A percentile compares a stretch with the other conserved stretches of the same genome.
Conservation (phyloP, 1,284 basidiomycete species). For the Ganoderma lucidum region DNA sequence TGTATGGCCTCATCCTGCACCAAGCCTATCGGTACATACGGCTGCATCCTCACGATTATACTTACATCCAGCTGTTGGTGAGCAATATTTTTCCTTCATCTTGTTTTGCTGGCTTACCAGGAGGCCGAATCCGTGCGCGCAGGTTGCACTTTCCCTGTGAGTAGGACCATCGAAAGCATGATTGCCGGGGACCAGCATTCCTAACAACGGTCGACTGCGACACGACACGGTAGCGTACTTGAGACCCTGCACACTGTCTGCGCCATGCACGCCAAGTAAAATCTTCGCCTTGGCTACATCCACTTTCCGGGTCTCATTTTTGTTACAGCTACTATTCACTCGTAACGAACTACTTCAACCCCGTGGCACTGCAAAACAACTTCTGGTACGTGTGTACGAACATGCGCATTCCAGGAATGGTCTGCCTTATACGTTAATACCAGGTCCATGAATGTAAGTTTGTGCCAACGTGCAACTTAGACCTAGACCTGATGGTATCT, state of each 20-base stretch:
- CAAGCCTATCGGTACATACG: slow-evolving; percentile 8
- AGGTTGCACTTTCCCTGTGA: slow-evolving; percentile 1
- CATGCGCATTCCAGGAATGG: not conserved
- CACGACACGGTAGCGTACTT: not conserved
- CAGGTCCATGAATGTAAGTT: not conserved
- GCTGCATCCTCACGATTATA: not conserved
- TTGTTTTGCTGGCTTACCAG: not conserved
- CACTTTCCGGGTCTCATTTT: not conserved
- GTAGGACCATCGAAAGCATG: not conserved
- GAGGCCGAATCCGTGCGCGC: not conserved
- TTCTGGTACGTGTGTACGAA: not conserved
- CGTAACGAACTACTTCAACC: not conserved
- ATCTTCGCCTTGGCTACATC: not conserved
- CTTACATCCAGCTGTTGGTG: not conserved
- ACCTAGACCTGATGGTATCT: not conserved
- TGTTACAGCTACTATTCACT: not conserved
- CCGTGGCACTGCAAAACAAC: not conserved
- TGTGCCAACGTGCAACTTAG: not conserved
- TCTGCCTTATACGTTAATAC: not conserved
- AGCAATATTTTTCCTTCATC: not conserved
- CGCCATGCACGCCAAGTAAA: not conserved
- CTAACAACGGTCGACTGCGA: not conserved
- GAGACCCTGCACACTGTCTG: not conserved
- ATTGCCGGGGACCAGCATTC: not conserved
- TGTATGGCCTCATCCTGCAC: slow-evolving; percentile 2